Conservation (phyloP, 176 grass and related monocot species). For the Musa itinerans region DNA sequence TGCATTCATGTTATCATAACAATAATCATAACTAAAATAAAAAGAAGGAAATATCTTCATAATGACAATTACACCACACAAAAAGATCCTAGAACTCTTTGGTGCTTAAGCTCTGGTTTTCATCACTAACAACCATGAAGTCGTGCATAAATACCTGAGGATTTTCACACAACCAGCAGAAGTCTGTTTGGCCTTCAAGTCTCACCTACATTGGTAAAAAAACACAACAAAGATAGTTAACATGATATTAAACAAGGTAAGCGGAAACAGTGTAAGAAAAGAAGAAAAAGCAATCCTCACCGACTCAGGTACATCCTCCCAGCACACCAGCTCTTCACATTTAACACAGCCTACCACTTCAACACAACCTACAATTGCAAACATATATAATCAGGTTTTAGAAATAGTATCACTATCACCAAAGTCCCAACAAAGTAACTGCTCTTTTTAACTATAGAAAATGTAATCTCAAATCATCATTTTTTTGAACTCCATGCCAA, state of each 20-base stretch:
- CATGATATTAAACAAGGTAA: neutral
- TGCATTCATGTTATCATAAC: neutral
- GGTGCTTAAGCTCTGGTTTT: neutral
- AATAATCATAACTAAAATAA: neutral
- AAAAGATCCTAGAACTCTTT: neutral
- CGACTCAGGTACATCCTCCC: conserved; percentile 68
- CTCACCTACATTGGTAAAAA: conserved; percentile 47
- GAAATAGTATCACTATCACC: neutral
- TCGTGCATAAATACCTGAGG: conserved; percentile 32
- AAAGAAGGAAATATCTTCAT: neutral
- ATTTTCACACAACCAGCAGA: conserved; percentile 88
- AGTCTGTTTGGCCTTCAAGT: conserved; percentile 72
- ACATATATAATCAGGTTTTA: neutral
- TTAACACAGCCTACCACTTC: conserved; percentile 72
- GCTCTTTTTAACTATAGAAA: too few species aligned
- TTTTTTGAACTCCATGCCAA: too few species aligned
- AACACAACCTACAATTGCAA: conserved; percentile 48
- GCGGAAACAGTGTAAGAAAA: neutral
- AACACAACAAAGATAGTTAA: neutral
- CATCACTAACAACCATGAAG: neutral
- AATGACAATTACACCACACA: neutral
- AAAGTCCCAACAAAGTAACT: neutral
- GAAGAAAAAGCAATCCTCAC: conserved; percentile 20
- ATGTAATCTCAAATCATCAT: too few species aligned
- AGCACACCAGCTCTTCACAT: conserved; percentile 56